phyloP scores from a whole-genome alignment of 768 basidiomycete species.

The Postia placenta region DNA sequence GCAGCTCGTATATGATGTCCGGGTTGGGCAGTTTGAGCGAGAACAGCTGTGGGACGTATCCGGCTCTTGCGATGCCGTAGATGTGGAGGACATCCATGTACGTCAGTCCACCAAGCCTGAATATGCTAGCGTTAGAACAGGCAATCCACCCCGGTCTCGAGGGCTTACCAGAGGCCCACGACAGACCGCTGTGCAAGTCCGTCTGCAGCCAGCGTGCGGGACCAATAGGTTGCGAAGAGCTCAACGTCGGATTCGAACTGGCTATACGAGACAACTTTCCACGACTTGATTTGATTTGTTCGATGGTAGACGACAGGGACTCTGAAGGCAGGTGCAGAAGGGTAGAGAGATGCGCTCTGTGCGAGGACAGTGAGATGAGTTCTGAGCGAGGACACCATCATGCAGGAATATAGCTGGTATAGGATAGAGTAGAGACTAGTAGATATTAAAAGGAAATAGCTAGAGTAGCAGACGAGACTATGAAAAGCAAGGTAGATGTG shows the following conservation, averaged over 20 bases:
- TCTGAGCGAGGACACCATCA: slow-evolving; percentile 11
- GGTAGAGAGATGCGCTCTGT: slow-evolving; percentile 37
- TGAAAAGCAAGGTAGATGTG: neutral
- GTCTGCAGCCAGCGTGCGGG: slow-evolving; percentile 32
- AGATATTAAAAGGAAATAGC: neutral
- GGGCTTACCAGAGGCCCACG: slow-evolving; percentile 59
- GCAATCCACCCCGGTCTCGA: slow-evolving; percentile 14
- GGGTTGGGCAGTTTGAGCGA: slow-evolving; percentile 67
- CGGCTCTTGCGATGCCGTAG: slow-evolving; percentile 54
- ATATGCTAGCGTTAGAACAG: neutral
- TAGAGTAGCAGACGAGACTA: neutral
- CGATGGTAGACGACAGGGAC: slow-evolving; percentile 31
- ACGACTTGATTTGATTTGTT: slow-evolving; percentile 35
- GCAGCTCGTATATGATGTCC: slow-evolving; percentile 57
- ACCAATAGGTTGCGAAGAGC: slow-evolving; percentile 53
- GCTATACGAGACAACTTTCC: slow-evolving; percentile 55
- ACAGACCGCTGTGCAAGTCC: slow-evolving; percentile 47
- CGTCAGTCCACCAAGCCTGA: slow-evolving; percentile 62
- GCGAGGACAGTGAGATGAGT: slow-evolving; percentile 60
- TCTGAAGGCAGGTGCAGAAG: slow-evolving; percentile 50
- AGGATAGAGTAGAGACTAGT: neutral
- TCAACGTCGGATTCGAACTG: slow-evolving; percentile 61
- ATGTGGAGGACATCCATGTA: slow-evolving; percentile 64
- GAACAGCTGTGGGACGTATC: slow-evolving; percentile 68
- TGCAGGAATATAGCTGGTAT: neutral